Conservation (phyloP, 371 early-diverging fungal species). For the Blastocladiella emersonii region DNA sequence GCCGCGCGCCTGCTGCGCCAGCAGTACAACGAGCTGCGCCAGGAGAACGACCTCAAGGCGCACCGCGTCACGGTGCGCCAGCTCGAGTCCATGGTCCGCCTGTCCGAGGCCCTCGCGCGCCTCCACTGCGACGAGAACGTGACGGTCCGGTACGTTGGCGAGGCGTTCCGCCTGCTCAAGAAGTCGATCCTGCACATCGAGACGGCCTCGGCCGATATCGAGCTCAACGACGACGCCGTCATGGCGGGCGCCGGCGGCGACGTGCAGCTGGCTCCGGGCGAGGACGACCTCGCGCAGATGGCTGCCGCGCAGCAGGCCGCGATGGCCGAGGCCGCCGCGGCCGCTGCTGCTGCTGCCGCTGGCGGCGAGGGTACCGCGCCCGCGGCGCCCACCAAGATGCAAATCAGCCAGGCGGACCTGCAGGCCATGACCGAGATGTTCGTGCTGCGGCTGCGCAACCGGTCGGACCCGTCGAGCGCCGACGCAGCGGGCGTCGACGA, state of each 20-base stretch:
- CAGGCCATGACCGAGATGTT: constrained; percentile 10
- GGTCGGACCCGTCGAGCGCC: constrained; percentile 13
- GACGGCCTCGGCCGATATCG: constrained; percentile 69
- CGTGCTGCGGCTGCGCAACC: constrained; percentile 3
- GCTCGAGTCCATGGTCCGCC: constrained; percentile 93
- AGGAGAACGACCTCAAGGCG: constrained; percentile 70
- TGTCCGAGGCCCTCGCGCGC: constrained; percentile 95
- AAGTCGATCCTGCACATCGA: constrained; percentile 88
- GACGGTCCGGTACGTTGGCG: constrained; percentile 54
- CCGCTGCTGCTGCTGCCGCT: constrained; percentile 13
- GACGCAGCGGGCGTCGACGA: constrained; percentile 6
- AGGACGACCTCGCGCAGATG: constrained; percentile 2
- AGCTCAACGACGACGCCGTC: constrained; percentile 11
- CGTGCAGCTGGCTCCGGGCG: constrained; percentile 14
- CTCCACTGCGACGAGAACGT: constrained; percentile 67
- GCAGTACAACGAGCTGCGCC: constrained; percentile 83
- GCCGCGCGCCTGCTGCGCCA: constrained; percentile 65
- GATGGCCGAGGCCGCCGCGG: constrained; percentile 8
- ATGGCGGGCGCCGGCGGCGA: constrained; percentile 24
- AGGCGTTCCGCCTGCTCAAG: constrained; percentile 81
- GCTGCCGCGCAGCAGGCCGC: constrained; percentile 16
- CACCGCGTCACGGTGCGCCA: constrained; percentile 98
- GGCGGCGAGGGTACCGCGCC: constrained; percentile 7
- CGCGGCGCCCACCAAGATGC: constrained; percentile 1
- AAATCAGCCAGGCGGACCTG: neutral